Percentiles rank a stretch among this genome's conserved stretches.
These are phyloP conservation scores for Geotrichum fermentans DNA, from an alignment of 1,139 yeast genomes.

Conservation along the genomic window DNA sequence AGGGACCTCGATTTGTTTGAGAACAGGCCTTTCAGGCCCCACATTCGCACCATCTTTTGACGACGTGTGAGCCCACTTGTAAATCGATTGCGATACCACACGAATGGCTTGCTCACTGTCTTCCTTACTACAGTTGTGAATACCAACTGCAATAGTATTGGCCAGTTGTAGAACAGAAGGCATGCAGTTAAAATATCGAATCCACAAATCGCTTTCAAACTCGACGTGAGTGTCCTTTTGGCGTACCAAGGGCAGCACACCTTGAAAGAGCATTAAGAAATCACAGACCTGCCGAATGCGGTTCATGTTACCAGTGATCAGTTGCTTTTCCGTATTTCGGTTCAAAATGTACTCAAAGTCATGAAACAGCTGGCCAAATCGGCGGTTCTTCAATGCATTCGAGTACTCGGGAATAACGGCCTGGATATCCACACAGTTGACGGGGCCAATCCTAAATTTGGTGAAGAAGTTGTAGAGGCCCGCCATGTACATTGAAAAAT, in stretches of 20 bases:
- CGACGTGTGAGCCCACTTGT: constrained; percentile 33
- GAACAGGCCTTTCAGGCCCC: not conserved
- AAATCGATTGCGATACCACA: constrained; percentile 28
- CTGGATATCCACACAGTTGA: constrained; percentile 43
- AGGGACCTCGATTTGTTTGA: constrained; percentile 1
- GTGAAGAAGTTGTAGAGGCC: constrained; percentile 64
- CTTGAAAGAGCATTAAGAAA: constrained; percentile 68
- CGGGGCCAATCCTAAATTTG: constrained; percentile 49
- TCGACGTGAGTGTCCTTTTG: constrained; percentile 84
- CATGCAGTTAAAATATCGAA: constrained; percentile 72
- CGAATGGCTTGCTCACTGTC: constrained; percentile 27
- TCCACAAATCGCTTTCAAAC: constrained; percentile 83
- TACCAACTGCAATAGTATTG: constrained; percentile 38
- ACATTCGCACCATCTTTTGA: constrained; percentile 21
- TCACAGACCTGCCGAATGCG: constrained; percentile 52
- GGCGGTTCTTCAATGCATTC: constrained; percentile 56
- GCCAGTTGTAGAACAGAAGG: constrained; percentile 42
- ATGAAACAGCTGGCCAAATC: constrained; percentile 80
- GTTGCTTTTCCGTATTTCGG: constrained; percentile 54
- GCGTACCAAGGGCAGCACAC: constrained; percentile 67
- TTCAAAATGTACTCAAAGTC: constrained; percentile 77
- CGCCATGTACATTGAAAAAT: constrained; percentile 61
- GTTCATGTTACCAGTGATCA: constrained; percentile 33
- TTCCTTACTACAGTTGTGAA: constrained; percentile 24
- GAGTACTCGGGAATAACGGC: constrained; percentile 36